Evolutionary conservation across 306 rosid species (phyloP).

Genomic region (Casuarina equisetifolia): DNA sequence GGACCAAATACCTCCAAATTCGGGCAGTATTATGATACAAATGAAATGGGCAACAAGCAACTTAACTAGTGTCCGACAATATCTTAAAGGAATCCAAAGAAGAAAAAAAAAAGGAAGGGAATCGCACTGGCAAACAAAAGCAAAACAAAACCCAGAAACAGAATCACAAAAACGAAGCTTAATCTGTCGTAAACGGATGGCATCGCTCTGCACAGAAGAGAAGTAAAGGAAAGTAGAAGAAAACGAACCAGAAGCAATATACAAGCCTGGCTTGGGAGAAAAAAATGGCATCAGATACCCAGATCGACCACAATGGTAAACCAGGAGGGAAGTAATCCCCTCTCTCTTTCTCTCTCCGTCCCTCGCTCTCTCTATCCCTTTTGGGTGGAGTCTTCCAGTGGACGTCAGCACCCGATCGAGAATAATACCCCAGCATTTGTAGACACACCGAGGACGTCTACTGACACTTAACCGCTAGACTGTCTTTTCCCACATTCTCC

Average conservation of each 20-base stretch:
- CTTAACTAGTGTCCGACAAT: neutral
- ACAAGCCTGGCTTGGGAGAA: neutral
- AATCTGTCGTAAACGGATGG: neutral
- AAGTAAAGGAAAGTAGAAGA: neutral
- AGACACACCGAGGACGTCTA: too few species aligned
- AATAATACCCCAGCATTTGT: too few species aligned
- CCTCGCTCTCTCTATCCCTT: neutral
- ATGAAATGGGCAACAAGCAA: neutral
- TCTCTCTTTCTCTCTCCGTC: neutral
- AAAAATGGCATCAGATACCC: conserved; percentile 2
- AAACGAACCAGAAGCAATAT: neutral
- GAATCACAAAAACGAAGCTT: neutral
- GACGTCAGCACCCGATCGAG: neutral
- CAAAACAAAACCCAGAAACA: neutral
- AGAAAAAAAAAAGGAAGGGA: neutral
- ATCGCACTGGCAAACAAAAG: neutral
- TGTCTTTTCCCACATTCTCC: too few species aligned
- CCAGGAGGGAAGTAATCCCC: neutral
- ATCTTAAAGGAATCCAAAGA: neutral
- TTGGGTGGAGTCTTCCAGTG: neutral
- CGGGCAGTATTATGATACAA: neutral
- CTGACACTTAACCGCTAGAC: too few species aligned
- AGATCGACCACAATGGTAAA: neutral
- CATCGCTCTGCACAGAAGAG: neutral
- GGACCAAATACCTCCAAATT: neutral